A percentile compares a stretch with the other conserved stretches of the same genome.
Evolutionary conservation across 2,329 filamentous ascomycete species (phyloP).

Genomic region (Zymoseptoria ardabiliae): DNA sequence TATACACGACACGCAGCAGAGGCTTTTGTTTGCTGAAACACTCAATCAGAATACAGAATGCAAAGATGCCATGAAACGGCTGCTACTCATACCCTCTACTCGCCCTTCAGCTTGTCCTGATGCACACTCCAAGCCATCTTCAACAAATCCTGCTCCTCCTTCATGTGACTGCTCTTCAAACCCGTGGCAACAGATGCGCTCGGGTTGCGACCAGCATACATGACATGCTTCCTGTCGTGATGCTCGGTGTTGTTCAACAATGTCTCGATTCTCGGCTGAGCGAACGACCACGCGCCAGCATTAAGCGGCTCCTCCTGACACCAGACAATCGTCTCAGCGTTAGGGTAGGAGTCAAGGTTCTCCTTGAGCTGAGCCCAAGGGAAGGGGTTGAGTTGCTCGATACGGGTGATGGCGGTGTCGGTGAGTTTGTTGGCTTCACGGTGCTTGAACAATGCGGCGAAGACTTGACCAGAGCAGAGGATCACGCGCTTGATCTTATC

Average conservation of each 20-base stretch:
- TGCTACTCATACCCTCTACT: conserved; percentile 34
- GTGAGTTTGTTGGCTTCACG: conserved; percentile 78
- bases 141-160: conserved; percentile 84
- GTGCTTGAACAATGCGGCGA: conserved; percentile 82
- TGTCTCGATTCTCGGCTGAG: conserved; percentile 96
- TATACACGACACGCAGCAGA: not conserved
- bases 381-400: conserved; percentile 98
- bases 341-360: conserved; percentile 94
- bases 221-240: conserved; percentile 89
- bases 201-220: conserved; percentile 92
- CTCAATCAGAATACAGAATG: not conserved
- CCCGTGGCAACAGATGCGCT: conserved; percentile 92
- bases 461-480: conserved; percentile 92
- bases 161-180: conserved; percentile 76
- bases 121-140: conserved; percentile 55
- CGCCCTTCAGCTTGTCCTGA: conserved; percentile 61
- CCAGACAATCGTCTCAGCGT: conserved; percentile 96
- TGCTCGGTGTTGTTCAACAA: conserved; percentile 86
- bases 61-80: not conserved
- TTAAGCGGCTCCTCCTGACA: conserved; percentile 96
- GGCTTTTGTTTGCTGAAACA: not conserved
- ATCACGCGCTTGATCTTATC: conserved; percentile 92
- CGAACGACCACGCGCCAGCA: conserved; percentile 92
- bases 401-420: conserved; percentile 85
- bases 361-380: conserved; percentile 95